These are phyloP conservation scores for Xylaria sp. DNA, from an alignment of 2,329 filamentous ascomycete genomes.

Conservation along the genomic window DNA sequence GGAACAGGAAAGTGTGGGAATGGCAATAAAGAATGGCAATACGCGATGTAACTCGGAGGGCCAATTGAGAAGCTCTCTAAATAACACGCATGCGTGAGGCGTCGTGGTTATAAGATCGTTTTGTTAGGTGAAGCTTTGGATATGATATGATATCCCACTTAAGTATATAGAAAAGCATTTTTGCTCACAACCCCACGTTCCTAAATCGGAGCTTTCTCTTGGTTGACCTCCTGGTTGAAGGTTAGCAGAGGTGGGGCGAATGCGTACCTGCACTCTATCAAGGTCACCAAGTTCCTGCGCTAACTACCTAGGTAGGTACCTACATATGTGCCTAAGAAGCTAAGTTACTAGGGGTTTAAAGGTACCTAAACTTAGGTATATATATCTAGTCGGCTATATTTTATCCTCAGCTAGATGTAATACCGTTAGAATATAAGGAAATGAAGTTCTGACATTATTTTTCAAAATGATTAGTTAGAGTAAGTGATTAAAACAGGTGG, in stretches of 20 bases:
- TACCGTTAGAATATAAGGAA: too few species aligned
- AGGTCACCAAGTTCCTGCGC: background rate
- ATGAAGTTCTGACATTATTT: too few species aligned
- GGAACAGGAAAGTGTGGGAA: background rate
- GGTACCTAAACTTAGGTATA: too few species aligned
- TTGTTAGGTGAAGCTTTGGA: slow-evolving; percentile 23
- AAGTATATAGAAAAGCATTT: slow-evolving; percentile 35
- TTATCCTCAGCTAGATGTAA: too few species aligned
- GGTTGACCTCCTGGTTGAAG: slow-evolving; percentile 23
- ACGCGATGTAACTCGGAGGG: background rate
- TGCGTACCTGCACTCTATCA: background rate
- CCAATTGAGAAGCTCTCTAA: slow-evolving; percentile 16
- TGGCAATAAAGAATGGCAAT: background rate
- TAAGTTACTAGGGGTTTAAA: too few species aligned
- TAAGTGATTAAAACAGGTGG: too few species aligned
- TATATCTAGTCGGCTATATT: too few species aligned
- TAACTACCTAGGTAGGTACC: slow-evolving; percentile 1
- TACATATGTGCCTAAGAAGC: too few species aligned
- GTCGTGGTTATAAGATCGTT: slow-evolving; percentile 5
- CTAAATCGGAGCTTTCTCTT: slow-evolving; percentile 53
- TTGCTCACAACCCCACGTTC: slow-evolving; percentile 52
- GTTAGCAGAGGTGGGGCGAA: slow-evolving; percentile 26
- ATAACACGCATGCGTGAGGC: slow-evolving; percentile 6
- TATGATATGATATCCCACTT: slow-evolving; percentile 7
- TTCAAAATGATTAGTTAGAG: too few species aligned